Conservation (phyloP, 352 stramenopile species). For the Pythium sukuiense region DNA sequence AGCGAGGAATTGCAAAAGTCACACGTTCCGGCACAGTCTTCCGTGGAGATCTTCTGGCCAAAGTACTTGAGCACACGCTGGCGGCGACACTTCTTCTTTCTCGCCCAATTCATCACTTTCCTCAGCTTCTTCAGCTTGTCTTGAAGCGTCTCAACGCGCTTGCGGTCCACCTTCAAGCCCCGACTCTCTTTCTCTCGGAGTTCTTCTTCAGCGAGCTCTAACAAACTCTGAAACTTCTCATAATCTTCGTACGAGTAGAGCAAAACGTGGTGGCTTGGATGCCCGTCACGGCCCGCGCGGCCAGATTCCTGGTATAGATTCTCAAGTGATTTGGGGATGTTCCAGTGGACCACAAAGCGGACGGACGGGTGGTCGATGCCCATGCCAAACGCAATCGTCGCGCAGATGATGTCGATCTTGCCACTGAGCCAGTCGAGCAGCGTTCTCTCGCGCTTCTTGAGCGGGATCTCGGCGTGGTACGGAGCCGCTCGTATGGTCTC, state of each 20-base stretch:
- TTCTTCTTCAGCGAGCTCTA: slow-evolving; percentile 16
- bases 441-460: slow-evolving; percentile 37
- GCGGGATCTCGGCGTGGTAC: slow-evolving; percentile 50
- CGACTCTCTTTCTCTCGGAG: slow-evolving; percentile 29
- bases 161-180: slow-evolving; percentile 5
- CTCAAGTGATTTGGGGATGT: slow-evolving; percentile 87
- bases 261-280: slow-evolving; percentile 78
- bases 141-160: slow-evolving; percentile 2
- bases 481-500: slow-evolving; percentile 32
- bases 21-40: slow-evolving; percentile 42
- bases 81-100: slow-evolving; percentile 39
- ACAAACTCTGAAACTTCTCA: slow-evolving; percentile 37
- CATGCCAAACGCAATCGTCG: slow-evolving; percentile 93
- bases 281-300: slow-evolving; percentile 92
- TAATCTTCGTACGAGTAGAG: slow-evolving; percentile 64
- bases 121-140: slow-evolving; percentile 38
- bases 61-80: slow-evolving; percentile 51
- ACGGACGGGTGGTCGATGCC: slow-evolving; percentile 92
- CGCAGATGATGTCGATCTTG: slow-evolving; percentile 78
- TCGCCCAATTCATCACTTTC: slow-evolving; percentile 39
- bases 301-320: slow-evolving; percentile 97
- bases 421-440: slow-evolving; percentile 50
- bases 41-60: slow-evolving; percentile 37
- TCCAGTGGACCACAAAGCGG: slow-evolving; percentile 90
- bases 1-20: slow-evolving; percentile 49